Conservation (phyloP, 352 stramenopile genomes). For the Phytophthora megakarya region DNA sequence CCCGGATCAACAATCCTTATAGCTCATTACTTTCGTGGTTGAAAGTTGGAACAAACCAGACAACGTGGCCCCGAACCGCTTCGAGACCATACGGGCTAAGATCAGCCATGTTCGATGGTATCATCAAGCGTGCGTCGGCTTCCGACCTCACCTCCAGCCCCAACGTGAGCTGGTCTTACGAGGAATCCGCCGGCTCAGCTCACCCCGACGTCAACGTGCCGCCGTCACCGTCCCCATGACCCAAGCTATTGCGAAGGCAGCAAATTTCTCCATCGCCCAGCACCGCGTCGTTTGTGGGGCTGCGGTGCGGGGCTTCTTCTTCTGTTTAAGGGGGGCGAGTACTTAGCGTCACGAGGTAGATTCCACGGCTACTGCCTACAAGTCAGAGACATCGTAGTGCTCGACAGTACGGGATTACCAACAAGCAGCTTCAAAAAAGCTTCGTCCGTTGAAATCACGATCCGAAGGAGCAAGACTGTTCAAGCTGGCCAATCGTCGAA, state of each 20-base stretch:
- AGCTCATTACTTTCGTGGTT: constrained; percentile 16
- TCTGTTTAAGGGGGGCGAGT: constrained; percentile 15
- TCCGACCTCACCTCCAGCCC: not conserved
- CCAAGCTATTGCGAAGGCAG: not conserved
- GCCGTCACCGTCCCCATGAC: constrained; percentile 16
- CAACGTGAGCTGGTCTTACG: constrained; percentile 14
- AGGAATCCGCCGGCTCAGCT: constrained; percentile 11
- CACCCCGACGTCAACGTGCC: not conserved
- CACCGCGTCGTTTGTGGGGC: constrained; percentile 22
- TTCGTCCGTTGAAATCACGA: not conserved
- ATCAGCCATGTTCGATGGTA: constrained; percentile 17
- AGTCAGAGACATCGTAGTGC: constrained; percentile 1
- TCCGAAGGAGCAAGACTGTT: not conserved
- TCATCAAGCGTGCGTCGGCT: not conserved
- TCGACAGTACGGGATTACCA: not conserved
- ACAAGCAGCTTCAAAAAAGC: not conserved
- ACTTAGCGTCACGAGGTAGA: not conserved
- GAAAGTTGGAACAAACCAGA: not conserved
- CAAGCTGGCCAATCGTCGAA: not conserved
- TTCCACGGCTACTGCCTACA: constrained; percentile 11
- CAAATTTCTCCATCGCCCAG: constrained; percentile 17
- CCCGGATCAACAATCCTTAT: constrained; percentile 3
- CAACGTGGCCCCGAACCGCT: not conserved
- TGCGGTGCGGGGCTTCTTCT: constrained; percentile 20
- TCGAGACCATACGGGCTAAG: constrained; percentile 21